Percentiles rank a stretch among this genome's conserved stretches.
Evolutionary conservation across 2,329 filamentous ascomycete genomes (phyloP).

Genomic region (Xylaria sp.): DNA sequence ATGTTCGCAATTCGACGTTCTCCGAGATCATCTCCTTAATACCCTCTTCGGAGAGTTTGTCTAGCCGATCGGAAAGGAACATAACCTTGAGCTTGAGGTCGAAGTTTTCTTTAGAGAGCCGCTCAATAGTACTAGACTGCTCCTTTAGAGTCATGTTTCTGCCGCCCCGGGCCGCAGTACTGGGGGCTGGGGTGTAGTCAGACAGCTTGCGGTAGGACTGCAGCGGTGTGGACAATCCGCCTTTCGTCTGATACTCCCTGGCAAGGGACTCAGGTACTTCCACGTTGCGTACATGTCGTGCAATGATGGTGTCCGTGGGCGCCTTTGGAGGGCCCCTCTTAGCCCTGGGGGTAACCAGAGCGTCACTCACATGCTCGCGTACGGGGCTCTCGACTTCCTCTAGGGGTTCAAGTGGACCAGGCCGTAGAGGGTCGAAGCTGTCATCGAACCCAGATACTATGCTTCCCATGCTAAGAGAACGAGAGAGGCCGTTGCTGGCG

Average conservation of each 20-base stretch:
- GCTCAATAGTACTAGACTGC: constrained; percentile 95
- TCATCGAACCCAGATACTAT: constrained; percentile 79
- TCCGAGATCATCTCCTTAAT: constrained; percentile 98
- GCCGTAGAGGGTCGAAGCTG: constrained; percentile 50
- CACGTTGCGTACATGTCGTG: constrained; percentile 86
- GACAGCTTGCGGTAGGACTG: constrained; percentile 50
- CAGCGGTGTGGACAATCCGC: constrained; percentile 64
- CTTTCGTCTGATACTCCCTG: constrained; percentile 81
- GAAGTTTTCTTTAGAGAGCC: constrained; percentile 96
- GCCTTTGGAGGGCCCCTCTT: constrained; percentile 60
- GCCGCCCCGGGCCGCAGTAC: constrained; percentile 61
- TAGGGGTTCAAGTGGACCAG: constrained; percentile 55
- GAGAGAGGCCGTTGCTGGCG: constrained; percentile 64
- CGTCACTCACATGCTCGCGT: constrained; percentile 47
- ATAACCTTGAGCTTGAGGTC: constrained; percentile 97
- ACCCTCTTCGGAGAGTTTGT: constrained; percentile 92
- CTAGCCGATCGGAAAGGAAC: constrained; percentile 91
- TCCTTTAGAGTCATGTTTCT: constrained; percentile 90
- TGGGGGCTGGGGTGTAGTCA: constrained; percentile 57
- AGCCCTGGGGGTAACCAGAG: constrained; percentile 74
- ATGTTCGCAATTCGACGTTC: constrained; percentile 93
- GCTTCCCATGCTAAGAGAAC: constrained; percentile 86
- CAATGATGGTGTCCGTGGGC: constrained; percentile 86
- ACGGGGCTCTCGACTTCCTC: constrained; percentile 52
- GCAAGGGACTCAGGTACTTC: constrained; percentile 89